Conservation (phyloP, 345 rosid species). For the Populus davidiana region DNA sequence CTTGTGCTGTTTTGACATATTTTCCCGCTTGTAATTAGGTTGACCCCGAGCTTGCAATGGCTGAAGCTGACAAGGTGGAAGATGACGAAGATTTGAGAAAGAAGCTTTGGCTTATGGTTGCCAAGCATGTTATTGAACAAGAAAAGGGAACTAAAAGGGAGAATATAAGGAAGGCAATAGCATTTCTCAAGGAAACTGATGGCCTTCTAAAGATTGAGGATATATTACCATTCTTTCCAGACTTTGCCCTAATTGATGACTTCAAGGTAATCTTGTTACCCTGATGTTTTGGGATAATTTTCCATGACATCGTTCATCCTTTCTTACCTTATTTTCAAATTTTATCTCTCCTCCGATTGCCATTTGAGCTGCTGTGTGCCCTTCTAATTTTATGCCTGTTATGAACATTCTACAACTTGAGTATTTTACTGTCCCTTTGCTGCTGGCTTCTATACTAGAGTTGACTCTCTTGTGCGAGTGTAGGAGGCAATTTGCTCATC, state of each 20-base stretch:
- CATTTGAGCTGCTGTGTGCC: not conserved
- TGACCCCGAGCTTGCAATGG: conserved; percentile 98
- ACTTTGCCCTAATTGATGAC: conserved; percentile 98
- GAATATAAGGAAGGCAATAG: conserved; percentile 94
- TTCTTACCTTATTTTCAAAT: not conserved
- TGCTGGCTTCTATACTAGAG: too few species aligned
- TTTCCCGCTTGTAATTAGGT: conserved; percentile 47
- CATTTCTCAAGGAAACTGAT: conserved; percentile 97
- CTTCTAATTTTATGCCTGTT: not conserved
- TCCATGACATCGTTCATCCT: not conserved
- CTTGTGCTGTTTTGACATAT: conserved; percentile 13
- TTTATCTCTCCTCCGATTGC: not conserved
- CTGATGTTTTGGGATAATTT: not conserved
- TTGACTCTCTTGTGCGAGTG: conserved; percentile 11
- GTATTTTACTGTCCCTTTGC: too few species aligned
- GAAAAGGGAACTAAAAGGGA: conserved; percentile 96
- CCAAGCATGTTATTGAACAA: conserved; percentile 91
- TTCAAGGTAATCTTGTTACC: conserved; percentile 60
- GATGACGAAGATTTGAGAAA: conserved; percentile 98
- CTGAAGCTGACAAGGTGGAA: conserved; percentile 99
- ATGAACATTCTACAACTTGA: not conserved
- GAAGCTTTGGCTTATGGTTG: conserved; percentile 98
- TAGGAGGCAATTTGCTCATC: conserved; percentile 98
- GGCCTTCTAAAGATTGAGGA: conserved; percentile 97
- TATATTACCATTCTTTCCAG: conserved; percentile 96